A percentile compares a stretch with the other conserved stretches of the same genome.
Conservation (phyloP, 768 basidiomycete genomes). For the Hebeloma cylindrosporum region DNA sequence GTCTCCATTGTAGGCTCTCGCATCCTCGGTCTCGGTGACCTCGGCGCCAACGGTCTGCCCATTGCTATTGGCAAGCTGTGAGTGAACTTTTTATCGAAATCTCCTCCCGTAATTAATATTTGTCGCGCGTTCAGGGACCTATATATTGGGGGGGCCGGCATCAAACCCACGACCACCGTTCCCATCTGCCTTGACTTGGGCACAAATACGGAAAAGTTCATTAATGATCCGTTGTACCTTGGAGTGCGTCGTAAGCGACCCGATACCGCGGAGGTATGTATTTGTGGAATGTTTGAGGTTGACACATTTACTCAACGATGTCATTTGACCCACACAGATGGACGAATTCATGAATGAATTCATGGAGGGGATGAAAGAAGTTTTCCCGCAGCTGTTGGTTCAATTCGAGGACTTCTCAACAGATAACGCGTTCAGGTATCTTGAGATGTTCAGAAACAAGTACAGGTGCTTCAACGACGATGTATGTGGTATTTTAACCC, state of each 20-base stretch:
- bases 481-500: slow-evolving; percentile 38
- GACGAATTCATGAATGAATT: slow-evolving; percentile 77
- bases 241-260: slow-evolving; percentile 62
- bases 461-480: slow-evolving; percentile 75
- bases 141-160: slow-evolving; percentile 72
- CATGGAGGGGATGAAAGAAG: slow-evolving; percentile 63
- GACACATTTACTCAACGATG: slow-evolving; percentile 4
- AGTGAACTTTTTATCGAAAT: slow-evolving; percentile 22
- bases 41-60: slow-evolving; percentile 49
- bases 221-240: slow-evolving; percentile 75
- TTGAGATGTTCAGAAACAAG: slow-evolving; percentile 57
- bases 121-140: slow-evolving; percentile 43
- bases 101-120: slow-evolving; percentile 2
- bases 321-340: slow-evolving; percentile 52
- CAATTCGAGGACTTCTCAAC: slow-evolving; percentile 81
- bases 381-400: slow-evolving; percentile 67
- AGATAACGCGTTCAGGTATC: slow-evolving; percentile 74
- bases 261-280: slow-evolving; percentile 38
- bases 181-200: slow-evolving; percentile 76
- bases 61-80: slow-evolving; percentile 76
- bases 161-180: slow-evolving; percentile 52
- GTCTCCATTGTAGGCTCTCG: slow-evolving; percentile 48
- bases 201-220: slow-evolving; percentile 66
- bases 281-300: neutral
- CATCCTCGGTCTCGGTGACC: slow-evolving; percentile 66